Conservation (phyloP, 768 basidiomycete genomes). For the Leccinum sublutescens region DNA sequence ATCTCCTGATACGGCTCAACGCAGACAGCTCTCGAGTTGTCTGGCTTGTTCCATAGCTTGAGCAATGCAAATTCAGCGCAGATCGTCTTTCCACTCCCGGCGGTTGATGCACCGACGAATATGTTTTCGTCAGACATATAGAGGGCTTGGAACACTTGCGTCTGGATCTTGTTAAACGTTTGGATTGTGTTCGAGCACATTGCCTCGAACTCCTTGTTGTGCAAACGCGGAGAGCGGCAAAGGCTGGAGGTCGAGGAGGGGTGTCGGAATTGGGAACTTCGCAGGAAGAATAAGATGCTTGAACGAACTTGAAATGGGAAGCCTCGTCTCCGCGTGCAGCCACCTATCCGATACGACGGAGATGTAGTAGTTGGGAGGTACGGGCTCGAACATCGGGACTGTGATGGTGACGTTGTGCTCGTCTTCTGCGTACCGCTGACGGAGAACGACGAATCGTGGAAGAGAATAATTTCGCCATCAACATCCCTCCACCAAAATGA, state of each 20-base stretch:
- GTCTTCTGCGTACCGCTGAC: slow-evolving; percentile 87
- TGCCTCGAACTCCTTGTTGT: slow-evolving; percentile 89
- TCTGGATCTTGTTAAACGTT: slow-evolving; percentile 98
- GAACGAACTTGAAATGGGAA: slow-evolving; percentile 81
- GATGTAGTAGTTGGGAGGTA: slow-evolving; percentile 98
- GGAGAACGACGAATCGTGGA: slow-evolving; percentile 89
- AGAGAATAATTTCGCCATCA: slow-evolving; percentile 94
- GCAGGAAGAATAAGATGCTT: slow-evolving; percentile 97
- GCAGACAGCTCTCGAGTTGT: slow-evolving; percentile 84
- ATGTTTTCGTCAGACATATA: slow-evolving; percentile 97
- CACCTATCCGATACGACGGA: slow-evolving; percentile 93
- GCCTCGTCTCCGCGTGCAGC: slow-evolving; percentile 91
- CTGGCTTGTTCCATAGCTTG: slow-evolving; percentile 89
- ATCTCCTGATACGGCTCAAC: slow-evolving; percentile 97
- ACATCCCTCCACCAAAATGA: slow-evolving; percentile 96
- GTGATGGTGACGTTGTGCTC: slow-evolving; percentile 95
- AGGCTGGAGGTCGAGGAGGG: slow-evolving; percentile 88
- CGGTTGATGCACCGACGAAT: slow-evolving; percentile 95
- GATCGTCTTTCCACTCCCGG: slow-evolving; percentile 96
- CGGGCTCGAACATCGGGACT: slow-evolving; percentile 95
- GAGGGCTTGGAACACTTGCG: slow-evolving; percentile 96
- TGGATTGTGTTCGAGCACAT: slow-evolving; percentile 80
- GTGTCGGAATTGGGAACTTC: slow-evolving; percentile 91
- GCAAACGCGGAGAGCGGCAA: slow-evolving; percentile 90
- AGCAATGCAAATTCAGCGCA: slow-evolving; percentile 96